Evolutionary conservation across 106 monocot genomes (phyloP).

Genomic region (Chionographis japonica): DNA sequence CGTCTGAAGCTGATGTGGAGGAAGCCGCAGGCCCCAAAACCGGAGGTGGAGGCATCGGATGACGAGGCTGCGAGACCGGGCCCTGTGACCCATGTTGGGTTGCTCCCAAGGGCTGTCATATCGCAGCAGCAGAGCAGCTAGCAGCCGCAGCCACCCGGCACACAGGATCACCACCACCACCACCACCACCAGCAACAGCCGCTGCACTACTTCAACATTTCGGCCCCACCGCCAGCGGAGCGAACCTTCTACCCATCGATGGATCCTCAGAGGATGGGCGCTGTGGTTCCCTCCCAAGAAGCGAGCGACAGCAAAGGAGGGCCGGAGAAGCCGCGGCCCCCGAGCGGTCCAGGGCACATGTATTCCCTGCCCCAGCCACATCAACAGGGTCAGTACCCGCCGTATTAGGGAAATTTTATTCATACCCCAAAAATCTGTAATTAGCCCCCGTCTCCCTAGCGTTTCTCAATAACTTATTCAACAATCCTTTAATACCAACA

Average conservation of each 20-base stretch:
- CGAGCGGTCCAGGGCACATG: slow-evolving; percentile 25
- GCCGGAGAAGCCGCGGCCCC: slow-evolving; percentile 21
- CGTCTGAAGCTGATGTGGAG: slow-evolving; percentile 97
- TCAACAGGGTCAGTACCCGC: slow-evolving; percentile 53
- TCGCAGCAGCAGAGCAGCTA: slow-evolving; percentile 65
- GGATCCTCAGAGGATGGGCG: slow-evolving; percentile 99
- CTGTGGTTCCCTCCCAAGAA: slow-evolving; percentile 57
- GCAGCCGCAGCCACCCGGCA: slow-evolving; percentile 64
- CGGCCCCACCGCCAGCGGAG: slow-evolving; percentile 44
- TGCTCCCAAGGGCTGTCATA: slow-evolving; percentile 79
- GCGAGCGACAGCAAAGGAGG: slow-evolving; percentile 24
- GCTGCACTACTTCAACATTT: slow-evolving; percentile 71
- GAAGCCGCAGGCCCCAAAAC: slow-evolving; percentile 68
- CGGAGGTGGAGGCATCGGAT: slow-evolving; percentile 32
- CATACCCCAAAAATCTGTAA: too few species aligned
- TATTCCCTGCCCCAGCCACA: slow-evolving; percentile 29
- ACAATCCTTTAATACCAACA: too few species aligned
- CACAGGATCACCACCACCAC: slow-evolving; percentile 25
- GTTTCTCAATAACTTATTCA: too few species aligned
- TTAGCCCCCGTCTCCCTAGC: too few species aligned
- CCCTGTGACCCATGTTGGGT: slow-evolving; percentile 47
- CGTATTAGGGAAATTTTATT: too few species aligned
- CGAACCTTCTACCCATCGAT: slow-evolving; percentile 81
- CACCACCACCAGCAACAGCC: slow-evolving; percentile 26
- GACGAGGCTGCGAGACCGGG: slow-evolving; percentile 51